These are phyloP conservation scores for Arthroderma sp. DNA, from an alignment of 2,329 filamentous ascomycete species.

Conservation along the genomic window DNA sequence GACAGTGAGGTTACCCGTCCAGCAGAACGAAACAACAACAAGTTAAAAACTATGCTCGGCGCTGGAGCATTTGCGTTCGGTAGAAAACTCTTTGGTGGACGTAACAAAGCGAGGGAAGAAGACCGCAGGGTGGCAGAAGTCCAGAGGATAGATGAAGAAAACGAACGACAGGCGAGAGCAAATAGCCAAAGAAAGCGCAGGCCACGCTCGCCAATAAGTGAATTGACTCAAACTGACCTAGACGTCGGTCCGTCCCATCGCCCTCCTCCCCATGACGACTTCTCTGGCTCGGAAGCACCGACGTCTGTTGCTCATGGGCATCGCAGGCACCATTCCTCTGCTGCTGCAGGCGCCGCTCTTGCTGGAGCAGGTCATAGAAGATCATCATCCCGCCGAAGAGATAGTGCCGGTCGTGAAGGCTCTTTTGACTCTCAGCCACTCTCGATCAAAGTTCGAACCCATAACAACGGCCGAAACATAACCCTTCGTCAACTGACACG, in stretches of 20 bases:
- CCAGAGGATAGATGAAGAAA: conserved; percentile 35
- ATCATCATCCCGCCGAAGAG: conserved; percentile 20
- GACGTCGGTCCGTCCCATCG: conserved; percentile 11
- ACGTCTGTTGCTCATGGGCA: conserved; percentile 6
- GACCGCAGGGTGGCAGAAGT: conserved; percentile 21
- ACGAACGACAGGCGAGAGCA: conserved; percentile 39
- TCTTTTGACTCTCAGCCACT: conserved; percentile 45
- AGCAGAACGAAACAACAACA: conserved; percentile 19
- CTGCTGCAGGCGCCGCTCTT: conserved; percentile 18
- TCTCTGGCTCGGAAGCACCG: neutral
- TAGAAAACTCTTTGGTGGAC: conserved; percentile 47
- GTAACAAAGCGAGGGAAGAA: conserved; percentile 43
- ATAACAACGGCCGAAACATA: conserved; percentile 49
- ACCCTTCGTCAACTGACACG: conserved; percentile 49
- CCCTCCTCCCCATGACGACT: conserved; percentile 13
- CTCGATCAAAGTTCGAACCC: conserved; percentile 52
- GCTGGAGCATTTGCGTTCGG: conserved; percentile 51
- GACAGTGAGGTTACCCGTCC: conserved; percentile 30
- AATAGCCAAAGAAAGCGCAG: conserved; percentile 38
- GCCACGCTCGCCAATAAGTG: conserved; percentile 14
- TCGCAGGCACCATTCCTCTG: conserved; percentile 12
- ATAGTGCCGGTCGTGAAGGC: conserved; percentile 26
- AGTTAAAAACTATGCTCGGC: conserved; percentile 46
- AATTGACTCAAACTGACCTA: neutral
- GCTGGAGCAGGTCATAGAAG: conserved; percentile 19